Evolutionary conservation across 176 grass and related monocot species (phyloP).

Genomic region (Eremochloa ophiuroides): DNA sequence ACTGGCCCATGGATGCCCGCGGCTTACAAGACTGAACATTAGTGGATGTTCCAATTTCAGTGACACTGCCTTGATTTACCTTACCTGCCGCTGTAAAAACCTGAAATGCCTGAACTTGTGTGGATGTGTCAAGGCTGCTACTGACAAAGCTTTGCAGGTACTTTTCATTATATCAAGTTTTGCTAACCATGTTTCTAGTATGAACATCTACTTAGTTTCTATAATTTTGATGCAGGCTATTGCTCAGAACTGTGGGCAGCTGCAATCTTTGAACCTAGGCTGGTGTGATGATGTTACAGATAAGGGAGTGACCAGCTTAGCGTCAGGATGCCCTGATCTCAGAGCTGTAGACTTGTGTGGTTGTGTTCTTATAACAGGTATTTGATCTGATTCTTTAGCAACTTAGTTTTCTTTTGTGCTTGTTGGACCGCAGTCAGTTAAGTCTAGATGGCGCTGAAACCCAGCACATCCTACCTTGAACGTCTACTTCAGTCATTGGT

Average conservation of each 20-base stretch:
- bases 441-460: background rate
- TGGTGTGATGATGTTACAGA: conserved; percentile 75
- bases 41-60: conserved; percentile 82
- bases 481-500: background rate
- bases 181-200: conserved; percentile 2
- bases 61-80: conserved; percentile 65
- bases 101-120: conserved; percentile 76
- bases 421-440: background rate
- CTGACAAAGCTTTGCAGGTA: conserved; percentile 80
- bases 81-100: conserved; percentile 53
- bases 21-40: conserved; percentile 73
- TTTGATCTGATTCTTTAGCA: background rate
- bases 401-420: background rate
- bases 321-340: conserved; percentile 78
- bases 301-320: conserved; percentile 68
- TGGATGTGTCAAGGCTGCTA: conserved; percentile 63
- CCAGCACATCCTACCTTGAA: background rate
- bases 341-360: conserved; percentile 76
- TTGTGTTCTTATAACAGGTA: conserved; percentile 86
- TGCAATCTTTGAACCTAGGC: conserved; percentile 69
- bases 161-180: background rate
- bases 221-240: conserved; percentile 57
- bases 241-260: conserved; percentile 45
- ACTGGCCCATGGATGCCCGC: conserved; percentile 52
- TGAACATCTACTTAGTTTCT: conserved; percentile 1